Evolutionary conservation across 768 basidiomycete genomes (phyloP).

Genomic region (Lentinula edodes): DNA sequence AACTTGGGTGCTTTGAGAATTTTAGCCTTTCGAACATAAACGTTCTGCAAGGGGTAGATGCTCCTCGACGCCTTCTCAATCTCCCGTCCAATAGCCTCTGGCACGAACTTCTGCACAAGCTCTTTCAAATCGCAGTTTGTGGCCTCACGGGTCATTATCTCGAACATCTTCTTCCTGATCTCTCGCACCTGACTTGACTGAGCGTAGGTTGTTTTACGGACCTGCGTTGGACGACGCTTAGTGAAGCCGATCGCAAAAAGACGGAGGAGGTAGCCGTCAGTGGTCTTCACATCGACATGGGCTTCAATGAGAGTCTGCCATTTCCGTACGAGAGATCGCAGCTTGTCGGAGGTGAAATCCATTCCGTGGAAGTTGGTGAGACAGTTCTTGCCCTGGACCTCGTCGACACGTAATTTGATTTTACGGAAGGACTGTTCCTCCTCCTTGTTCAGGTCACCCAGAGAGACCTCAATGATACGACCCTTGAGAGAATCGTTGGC

Average conservation of each 20-base stretch:
- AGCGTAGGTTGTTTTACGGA: slow-evolving; percentile 98
- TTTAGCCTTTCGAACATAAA: slow-evolving; percentile 98
- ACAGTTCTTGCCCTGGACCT: slow-evolving; percentile 97
- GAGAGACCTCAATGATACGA: slow-evolving; percentile 92
- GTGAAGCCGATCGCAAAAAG: slow-evolving; percentile 99
- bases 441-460: slow-evolving; percentile 98
- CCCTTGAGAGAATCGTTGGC: slow-evolving; percentile 98
- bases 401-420: slow-evolving; percentile 97
- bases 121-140: slow-evolving; percentile 96
- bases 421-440: slow-evolving; percentile 99
- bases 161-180: slow-evolving; percentile 99
- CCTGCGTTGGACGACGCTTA: slow-evolving; percentile 92
- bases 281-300: slow-evolving; percentile 97
- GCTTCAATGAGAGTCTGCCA: slow-evolving; percentile 99
- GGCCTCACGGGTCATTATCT: slow-evolving; percentile 96
- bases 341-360: slow-evolving; percentile 99
- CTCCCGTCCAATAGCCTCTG: slow-evolving; percentile 98
- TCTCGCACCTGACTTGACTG: slow-evolving; percentile 92
- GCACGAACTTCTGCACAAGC: slow-evolving; percentile 97
- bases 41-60: slow-evolving; percentile 99
- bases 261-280: slow-evolving; percentile 98
- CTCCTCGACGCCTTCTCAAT: slow-evolving; percentile 96
- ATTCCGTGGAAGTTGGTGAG: slow-evolving; percentile 99
- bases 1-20: slow-evolving; percentile 98
- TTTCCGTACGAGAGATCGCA: slow-evolving; percentile 98